A percentile compares a stretch with the other conserved stretches of the same genome.
phyloP scores from a whole-genome alignment of 2,329 filamentous ascomycete genomes.

The Ramularia collo-cygni region DNA sequence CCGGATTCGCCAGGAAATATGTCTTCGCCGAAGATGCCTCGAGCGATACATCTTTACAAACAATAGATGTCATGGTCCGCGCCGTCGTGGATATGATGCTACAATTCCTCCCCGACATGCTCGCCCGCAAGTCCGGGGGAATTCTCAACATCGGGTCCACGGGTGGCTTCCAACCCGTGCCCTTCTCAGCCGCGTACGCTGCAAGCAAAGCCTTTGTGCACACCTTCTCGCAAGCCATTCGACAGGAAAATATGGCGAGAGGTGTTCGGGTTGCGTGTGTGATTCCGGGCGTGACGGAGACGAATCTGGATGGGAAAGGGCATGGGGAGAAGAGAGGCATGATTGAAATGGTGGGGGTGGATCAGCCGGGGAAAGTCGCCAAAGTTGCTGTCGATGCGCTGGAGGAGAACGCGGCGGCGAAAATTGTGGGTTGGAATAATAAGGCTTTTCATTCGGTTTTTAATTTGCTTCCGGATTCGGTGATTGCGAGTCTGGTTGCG shows the following conservation, averaged over 20 bases:
- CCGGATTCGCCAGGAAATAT: constrained; percentile 49
- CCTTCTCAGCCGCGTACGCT: not conserved
- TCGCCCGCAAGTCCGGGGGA: not conserved
- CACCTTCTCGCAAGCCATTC: constrained; percentile 1
- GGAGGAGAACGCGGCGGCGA: constrained; percentile 3
- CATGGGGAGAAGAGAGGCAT: constrained; percentile 1
- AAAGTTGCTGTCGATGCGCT: constrained; percentile 4
- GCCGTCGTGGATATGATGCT: constrained; percentile 2
- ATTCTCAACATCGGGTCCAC: constrained; percentile 3
- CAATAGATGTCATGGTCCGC: constrained; percentile 2
- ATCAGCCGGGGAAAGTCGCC: constrained; percentile 2
- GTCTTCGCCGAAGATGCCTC: not conserved
- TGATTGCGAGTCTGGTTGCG: constrained; percentile 1
- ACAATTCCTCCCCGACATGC: constrained; percentile 1
- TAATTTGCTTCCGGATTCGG: constrained; percentile 1
- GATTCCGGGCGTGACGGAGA: constrained; percentile 2
- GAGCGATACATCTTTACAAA: not conserved
- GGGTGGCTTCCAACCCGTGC: not conserved
- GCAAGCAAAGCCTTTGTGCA: constrained; percentile 3
- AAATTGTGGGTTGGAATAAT: constrained; percentile 7
- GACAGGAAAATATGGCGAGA: constrained; percentile 1
- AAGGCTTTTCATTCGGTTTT: constrained; percentile 1
- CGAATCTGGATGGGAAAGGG: constrained; percentile 2
- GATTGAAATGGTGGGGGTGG: constrained; percentile 1
- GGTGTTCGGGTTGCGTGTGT: constrained; percentile 1